Evolutionary conservation across 2,329 filamentous ascomycete species (phyloP).

Genomic region (Penicillium sp.): DNA sequence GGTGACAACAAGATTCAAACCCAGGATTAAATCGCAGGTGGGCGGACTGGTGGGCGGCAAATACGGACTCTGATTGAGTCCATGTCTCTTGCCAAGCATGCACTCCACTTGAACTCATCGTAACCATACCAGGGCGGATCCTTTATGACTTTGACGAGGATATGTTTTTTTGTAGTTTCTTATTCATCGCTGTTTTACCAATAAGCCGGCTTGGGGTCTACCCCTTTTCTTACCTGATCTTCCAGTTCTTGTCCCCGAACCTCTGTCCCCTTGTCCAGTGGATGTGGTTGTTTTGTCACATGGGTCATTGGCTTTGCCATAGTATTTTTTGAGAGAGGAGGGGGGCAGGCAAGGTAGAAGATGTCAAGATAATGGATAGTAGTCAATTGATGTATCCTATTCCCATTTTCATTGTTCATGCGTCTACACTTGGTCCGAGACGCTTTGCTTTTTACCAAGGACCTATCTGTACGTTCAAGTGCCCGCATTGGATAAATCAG

Average conservation of each 20-base stretch:
- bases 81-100: background rate
- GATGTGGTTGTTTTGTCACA: background rate
- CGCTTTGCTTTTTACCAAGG: too few relatives aligned
- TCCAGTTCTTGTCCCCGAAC: background rate
- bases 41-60: background rate
- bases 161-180: conserved; percentile 20
- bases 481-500: too few relatives aligned
- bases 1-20: conserved; percentile 90
- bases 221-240: background rate
- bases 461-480: too few relatives aligned
- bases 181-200: conserved; percentile 4
- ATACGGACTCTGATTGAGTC: background rate
- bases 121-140: conserved; percentile 9
- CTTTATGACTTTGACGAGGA: conserved; percentile 29
- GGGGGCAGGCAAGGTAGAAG: background rate
- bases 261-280: background rate
- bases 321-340: background rate
- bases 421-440: too few relatives aligned
- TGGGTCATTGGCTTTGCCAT: background rate
- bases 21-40: conserved; percentile 52
- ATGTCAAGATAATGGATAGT: background rate
- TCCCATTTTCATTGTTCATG: too few relatives aligned
- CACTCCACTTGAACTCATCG: background rate
- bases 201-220: background rate
- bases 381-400: background rate